phyloP scores from a whole-genome alignment of 768 basidiomycete species.

The Termitomyces sp. region DNA sequence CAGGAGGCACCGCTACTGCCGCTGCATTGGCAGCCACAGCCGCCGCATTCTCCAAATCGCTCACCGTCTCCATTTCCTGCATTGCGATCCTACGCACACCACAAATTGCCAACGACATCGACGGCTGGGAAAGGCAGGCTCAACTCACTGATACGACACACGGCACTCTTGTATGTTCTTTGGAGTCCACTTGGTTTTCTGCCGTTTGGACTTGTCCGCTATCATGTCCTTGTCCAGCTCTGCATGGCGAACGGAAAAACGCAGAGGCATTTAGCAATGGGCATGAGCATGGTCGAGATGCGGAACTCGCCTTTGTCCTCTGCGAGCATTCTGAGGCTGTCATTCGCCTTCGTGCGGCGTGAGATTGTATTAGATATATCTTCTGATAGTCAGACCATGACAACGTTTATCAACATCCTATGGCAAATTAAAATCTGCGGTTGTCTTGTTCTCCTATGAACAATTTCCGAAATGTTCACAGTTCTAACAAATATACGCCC shows the following conservation, averaged over 20 bases:
- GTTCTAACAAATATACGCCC: no score
- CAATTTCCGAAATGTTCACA: no score
- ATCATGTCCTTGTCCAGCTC: conserved; percentile 66
- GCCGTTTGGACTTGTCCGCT: conserved; percentile 41
- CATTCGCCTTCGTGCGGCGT: conserved; percentile 42
- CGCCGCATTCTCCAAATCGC: conserved; percentile 12
- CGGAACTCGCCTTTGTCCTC: conserved; percentile 60
- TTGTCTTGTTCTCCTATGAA: no score
- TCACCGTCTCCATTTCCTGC: conserved; percentile 22
- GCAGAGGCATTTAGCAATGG: background rate
- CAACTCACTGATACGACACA: conserved; percentile 56
- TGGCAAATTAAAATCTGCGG: no score
- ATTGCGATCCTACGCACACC: conserved; percentile 14
- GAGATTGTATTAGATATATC: background rate
- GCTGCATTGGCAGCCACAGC: no score
- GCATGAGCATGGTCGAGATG: background rate
- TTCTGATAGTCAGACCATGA: no score
- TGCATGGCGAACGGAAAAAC: conserved; percentile 22
- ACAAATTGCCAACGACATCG: background rate
- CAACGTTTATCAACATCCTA: no score
- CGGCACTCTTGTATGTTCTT: conserved; percentile 52
- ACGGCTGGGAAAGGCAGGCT: background rate
- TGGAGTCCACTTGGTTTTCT: conserved; percentile 54
- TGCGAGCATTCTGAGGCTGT: conserved; percentile 60
- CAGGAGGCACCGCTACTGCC: background rate